Conservation (phyloP, 2,329 filamentous ascomycete species). For the Hymenoscyphus albidus region DNA sequence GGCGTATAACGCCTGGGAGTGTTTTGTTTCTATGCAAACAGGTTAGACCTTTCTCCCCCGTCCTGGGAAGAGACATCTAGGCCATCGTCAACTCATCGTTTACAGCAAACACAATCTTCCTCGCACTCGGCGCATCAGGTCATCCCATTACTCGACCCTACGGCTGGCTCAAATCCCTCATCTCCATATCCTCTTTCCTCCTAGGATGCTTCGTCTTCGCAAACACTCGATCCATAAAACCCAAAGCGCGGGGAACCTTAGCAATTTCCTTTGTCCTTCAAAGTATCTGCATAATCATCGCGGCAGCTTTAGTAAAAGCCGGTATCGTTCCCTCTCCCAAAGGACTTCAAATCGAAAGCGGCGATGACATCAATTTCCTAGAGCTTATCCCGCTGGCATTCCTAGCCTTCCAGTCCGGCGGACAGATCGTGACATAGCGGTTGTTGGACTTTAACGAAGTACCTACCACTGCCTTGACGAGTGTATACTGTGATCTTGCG, state of each 20-base stretch:
- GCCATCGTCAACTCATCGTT: not conserved
- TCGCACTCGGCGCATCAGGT: constrained; percentile 53
- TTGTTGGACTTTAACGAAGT: constrained; percentile 66
- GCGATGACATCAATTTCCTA: constrained; percentile 37
- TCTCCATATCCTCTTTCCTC: constrained; percentile 52
- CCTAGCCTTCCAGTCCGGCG: constrained; percentile 68
- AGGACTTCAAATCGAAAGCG: constrained; percentile 27
- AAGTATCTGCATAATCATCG: constrained; percentile 46
- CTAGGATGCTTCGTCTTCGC: constrained; percentile 49
- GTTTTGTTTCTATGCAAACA: constrained; percentile 51
- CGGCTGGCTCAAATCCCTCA: constrained; percentile 50
- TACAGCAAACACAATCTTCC: constrained; percentile 59
- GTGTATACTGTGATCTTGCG: constrained; percentile 77
- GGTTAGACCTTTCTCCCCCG: constrained; percentile 33
- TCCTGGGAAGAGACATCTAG: not conserved
- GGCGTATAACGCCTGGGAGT: constrained; percentile 45
- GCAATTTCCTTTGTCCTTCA: constrained; percentile 50
- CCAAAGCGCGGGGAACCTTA: constrained; percentile 42
- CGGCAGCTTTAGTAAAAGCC: constrained; percentile 49
- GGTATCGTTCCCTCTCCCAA: constrained; percentile 44
- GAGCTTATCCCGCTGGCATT: constrained; percentile 44
- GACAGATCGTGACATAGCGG: constrained; percentile 71
- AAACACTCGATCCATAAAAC: constrained; percentile 35
- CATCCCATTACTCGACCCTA: constrained; percentile 48
- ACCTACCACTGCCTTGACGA: constrained; percentile 76